Evolutionary conservation across 2,329 filamentous ascomycete genomes (phyloP).

Genomic region (Cladosporium austrohemisphaericum): DNA sequence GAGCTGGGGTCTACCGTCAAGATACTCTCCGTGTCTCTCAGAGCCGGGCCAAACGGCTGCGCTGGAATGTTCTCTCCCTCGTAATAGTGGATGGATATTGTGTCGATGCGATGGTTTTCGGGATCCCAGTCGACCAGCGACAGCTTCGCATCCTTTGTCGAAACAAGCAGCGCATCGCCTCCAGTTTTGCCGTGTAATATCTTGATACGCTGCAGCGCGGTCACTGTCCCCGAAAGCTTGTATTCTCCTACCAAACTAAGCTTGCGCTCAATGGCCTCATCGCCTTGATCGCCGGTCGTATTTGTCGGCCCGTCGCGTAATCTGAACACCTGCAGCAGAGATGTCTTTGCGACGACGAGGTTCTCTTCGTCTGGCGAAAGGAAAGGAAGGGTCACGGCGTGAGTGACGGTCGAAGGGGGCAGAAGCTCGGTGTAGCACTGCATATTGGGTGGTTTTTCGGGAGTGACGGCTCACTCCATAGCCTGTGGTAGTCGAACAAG

Average conservation of each 20-base stretch:
- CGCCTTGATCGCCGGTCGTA: neutral
- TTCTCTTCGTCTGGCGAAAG: conserved; percentile 72
- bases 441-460: conserved; percentile 51
- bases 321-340: conserved; percentile 85
- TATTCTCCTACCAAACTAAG: conserved; percentile 84
- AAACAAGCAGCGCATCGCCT: conserved; percentile 77
- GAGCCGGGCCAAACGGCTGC: conserved; percentile 69
- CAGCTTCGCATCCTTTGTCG: conserved; percentile 86
- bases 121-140: conserved; percentile 93
- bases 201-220: conserved; percentile 75
- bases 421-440: conserved; percentile 97
- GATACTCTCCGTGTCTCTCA: conserved; percentile 74
- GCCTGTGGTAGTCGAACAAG: neutral
- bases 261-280: conserved; percentile 45
- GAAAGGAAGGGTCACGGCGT: conserved; percentile 77
- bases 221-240: conserved; percentile 76
- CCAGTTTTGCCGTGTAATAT: conserved; percentile 69
- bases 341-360: conserved; percentile 86
- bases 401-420: conserved; percentile 88
- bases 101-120: conserved; percentile 71
- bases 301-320: conserved; percentile 1
- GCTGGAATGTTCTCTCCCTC: conserved; percentile 71
- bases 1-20: conserved; percentile 86
- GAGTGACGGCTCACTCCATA: conserved; percentile 4
- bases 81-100: conserved; percentile 95